Base-by-base conservation (phyloP, 305 asterid genomes). In the Salvia sclarea region DNA sequence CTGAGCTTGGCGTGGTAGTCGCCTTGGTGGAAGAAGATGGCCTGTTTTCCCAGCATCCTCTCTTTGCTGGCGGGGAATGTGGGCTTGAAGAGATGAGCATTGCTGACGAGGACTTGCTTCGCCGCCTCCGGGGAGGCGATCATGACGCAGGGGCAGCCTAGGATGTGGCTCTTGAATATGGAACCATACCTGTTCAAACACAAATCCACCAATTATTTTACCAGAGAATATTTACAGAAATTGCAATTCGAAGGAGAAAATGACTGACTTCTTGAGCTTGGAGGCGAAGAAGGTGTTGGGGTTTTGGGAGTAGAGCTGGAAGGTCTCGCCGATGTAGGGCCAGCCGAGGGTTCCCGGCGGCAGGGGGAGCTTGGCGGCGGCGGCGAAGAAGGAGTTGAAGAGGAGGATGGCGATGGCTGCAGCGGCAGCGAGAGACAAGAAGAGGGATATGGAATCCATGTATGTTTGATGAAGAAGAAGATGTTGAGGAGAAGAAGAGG, bases 41-140 rank as follows among this genome's bases (percentile, higher is more conserved):
- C 99, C 62, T 94, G 97, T 77, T 81, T 90, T 0, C 98, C 98
- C 48, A 93, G 62, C 96, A 93, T 93, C 73, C 96, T 82, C 72
- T 91, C 97, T 80, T 91, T 94, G 86, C 96, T 91, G 4, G 95
- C 95, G 1, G 98, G 97, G 54, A 88, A 90, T 77, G 97, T 91
- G 73, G 99, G 99, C 79, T 91, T 94, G 68, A 94, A 94, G 17
- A 88, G 89, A 60, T 86, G 85, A 45, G 99, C 88, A 60, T 83
- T 85, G 0, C 96, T 82, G 0, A 90, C 95, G 2, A 94, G 88
- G 12, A 94, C 96, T 1, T 77, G 71, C 58, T 85, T 94, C 1
- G 94, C 96, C 0, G 96, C 96, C 20, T 84, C 97, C 0, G 98
- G 96, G 80, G 95, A 88, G 0, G 96, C 73, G 21, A 91, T 82